A percentile compares a stretch with the other conserved stretches of the same genome.
Conservation (phyloP, 2,329 filamentous ascomycete genomes). For the Pyrenophora seminiperda region DNA sequence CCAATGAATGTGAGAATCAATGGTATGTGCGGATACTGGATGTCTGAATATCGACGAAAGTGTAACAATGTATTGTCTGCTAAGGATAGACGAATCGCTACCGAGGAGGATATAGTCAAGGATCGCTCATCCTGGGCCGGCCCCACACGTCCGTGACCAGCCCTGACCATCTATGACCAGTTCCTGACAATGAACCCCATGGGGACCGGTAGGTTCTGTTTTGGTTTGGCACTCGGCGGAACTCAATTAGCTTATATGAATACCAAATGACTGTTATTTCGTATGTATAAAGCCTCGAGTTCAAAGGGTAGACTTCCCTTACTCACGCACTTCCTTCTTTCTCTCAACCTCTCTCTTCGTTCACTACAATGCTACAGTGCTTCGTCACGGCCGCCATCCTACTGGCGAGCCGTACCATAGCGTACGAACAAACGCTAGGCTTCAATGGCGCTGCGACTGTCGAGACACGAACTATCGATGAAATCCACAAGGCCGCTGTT, state of each 20-base stretch:
- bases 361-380: neutral
- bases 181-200: neutral
- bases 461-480: constrained; percentile 56
- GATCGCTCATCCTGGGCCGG: too few relatives aligned
- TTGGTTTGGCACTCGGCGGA: neutral
- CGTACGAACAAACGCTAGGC: neutral
- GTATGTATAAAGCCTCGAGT: neutral
- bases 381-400: neutral
- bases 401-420: constrained; percentile 1
- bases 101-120: too few relatives aligned
- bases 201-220: neutral
- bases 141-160: too few relatives aligned
- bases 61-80: too few relatives aligned
- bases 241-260: neutral
- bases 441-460: neutral
- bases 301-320: neutral
- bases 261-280: neutral
- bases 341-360: neutral
- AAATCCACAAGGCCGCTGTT: constrained; percentile 57
- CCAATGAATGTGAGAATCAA: too few relatives aligned
- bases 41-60: too few relatives aligned
- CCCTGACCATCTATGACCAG: too few relatives aligned
- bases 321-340: neutral
- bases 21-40: too few relatives aligned
- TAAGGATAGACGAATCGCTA: too few relatives aligned